Evolutionary conservation across 192 early-diverging fungal species (phyloP).

Genomic region (Coemansia sp.): DNA sequence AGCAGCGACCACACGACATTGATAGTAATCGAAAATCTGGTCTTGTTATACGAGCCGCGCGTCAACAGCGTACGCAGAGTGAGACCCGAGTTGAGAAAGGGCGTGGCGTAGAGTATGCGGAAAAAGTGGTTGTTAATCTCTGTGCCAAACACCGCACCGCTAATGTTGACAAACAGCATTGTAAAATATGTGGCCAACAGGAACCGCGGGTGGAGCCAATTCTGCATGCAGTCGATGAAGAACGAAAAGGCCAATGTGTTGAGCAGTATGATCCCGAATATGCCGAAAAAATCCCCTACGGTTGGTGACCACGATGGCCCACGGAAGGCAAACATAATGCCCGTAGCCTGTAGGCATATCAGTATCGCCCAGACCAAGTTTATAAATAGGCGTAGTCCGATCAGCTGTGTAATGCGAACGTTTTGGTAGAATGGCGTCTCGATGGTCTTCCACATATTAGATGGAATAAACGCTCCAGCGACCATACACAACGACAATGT

Average conservation of each 20-base stretch:
- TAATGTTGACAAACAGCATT: slow-evolving; percentile 47
- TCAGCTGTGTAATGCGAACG: slow-evolving; percentile 30
- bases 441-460: slow-evolving; percentile 58
- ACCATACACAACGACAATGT: slow-evolving; percentile 53
- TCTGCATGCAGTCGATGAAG: slow-evolving; percentile 54
- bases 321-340: slow-evolving; percentile 45
- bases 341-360: slow-evolving; percentile 35
- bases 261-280: slow-evolving; percentile 42
- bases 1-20: slow-evolving; percentile 31
- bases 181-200: slow-evolving; percentile 46
- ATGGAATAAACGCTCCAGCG: slow-evolving; percentile 49
- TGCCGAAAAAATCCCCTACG: slow-evolving; percentile 41
- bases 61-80: slow-evolving; percentile 43
- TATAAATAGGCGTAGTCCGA: slow-evolving; percentile 32
- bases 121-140: slow-evolving; percentile 56
- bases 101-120: slow-evolving; percentile 45
- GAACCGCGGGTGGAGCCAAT: slow-evolving; percentile 50
- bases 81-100: slow-evolving; percentile 37
- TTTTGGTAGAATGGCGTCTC: slow-evolving; percentile 53
- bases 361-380: slow-evolving; percentile 36
- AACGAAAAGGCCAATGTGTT: slow-evolving; percentile 50
- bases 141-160: slow-evolving; percentile 42
- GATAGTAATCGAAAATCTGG: slow-evolving; percentile 30
- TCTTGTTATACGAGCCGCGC: slow-evolving; percentile 37
- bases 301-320: slow-evolving; percentile 43